A percentile compares a stretch with the other conserved stretches of the same genome.
Conservation (phyloP, 257 asterid genomes). For the Cruciata laevipes region DNA sequence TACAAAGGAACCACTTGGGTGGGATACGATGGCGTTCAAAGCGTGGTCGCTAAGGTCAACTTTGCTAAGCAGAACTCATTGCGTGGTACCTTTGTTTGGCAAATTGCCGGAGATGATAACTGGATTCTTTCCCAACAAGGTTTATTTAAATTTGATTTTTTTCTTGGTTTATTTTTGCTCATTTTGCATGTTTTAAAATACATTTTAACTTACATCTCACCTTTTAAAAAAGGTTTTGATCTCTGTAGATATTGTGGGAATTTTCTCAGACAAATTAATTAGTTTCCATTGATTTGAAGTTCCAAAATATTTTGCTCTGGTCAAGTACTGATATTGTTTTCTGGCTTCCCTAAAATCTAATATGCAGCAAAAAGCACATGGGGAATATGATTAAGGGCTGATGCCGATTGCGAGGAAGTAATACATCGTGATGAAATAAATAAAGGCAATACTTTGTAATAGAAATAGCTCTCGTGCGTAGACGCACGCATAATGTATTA, state of each 20-base stretch:
- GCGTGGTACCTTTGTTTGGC: constrained; percentile 53
- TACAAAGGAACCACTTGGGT: constrained; percentile 42
- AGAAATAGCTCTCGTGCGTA: no score
- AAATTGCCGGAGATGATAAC: constrained; percentile 32
- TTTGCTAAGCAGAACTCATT: constrained; percentile 37
- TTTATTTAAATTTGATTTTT: not conserved
- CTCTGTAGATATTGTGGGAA: no score
- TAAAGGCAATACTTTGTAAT: not conserved
- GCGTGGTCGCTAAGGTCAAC: constrained; percentile 29
- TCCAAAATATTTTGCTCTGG: no score
- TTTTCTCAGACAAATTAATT: no score
- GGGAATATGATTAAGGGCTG: not conserved
- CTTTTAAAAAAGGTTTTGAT: no score
- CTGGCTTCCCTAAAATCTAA: no score
- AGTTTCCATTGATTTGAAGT: no score
- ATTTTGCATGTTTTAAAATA: no score
- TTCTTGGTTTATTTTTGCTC: no score
- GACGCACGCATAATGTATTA: no score
- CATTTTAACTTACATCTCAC: no score
- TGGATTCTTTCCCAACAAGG: constrained; percentile 49
- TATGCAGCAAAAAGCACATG: not conserved
- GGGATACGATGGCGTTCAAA: constrained; percentile 35
- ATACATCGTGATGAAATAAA: not conserved
- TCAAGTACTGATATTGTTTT: no score
- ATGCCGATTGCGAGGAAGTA: not conserved